Evolutionary conservation across 257 asterid genomes (phyloP).

Genomic region (Solanum okadae): DNA sequence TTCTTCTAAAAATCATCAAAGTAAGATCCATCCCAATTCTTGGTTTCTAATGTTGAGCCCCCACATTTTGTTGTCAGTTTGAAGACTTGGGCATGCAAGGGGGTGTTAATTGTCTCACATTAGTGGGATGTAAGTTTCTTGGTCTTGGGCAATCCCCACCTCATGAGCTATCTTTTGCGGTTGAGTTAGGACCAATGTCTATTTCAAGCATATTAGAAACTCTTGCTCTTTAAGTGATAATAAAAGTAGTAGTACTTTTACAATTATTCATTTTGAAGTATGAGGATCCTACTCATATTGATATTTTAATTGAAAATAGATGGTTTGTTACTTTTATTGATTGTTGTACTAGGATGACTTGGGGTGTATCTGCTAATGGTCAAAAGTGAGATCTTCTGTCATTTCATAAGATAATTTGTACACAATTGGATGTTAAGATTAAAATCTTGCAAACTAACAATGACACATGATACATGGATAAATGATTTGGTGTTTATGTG

Average conservation of each 20-base stretch:
- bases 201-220: background rate
- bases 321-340: background rate
- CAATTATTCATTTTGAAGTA: background rate
- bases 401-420: background rate
- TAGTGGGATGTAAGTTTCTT: background rate
- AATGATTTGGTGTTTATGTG: background rate
- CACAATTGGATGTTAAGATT: background rate
- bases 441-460: background rate
- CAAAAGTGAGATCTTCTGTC: background rate
- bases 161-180: background rate
- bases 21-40: background rate
- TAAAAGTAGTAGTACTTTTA: background rate
- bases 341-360: background rate
- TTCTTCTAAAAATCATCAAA: background rate
- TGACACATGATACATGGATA: background rate
- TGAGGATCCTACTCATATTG: background rate
- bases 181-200: background rate
- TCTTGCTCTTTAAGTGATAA: background rate
- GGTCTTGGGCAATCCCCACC: background rate
- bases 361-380: background rate
- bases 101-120: background rate
- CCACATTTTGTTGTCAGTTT: background rate
- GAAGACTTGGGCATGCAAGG: background rate
- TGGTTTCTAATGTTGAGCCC: background rate
- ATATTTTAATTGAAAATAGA: background rate